These are phyloP conservation scores for Seiridium unicorne DNA, from an alignment of 2,329 filamentous ascomycete species.

Conservation along the genomic window DNA sequence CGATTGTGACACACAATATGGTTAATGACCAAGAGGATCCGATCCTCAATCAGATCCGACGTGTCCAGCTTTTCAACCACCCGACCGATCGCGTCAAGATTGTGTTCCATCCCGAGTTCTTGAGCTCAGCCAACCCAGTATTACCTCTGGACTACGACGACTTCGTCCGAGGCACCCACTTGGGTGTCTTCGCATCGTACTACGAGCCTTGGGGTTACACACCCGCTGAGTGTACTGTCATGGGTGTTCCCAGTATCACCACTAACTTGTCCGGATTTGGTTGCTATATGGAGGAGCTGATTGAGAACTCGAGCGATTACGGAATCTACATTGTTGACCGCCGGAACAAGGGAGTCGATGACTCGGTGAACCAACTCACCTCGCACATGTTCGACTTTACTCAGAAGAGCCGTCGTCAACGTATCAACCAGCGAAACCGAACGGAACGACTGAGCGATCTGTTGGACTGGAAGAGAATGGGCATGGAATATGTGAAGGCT, in stretches of 20 bases:
- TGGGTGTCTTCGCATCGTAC: conserved; percentile 95
- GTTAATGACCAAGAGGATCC: conserved; percentile 90
- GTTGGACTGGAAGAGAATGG: conserved; percentile 99
- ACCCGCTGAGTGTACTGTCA: conserved; percentile 95
- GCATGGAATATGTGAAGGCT: conserved; percentile 98
- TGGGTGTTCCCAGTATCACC: conserved; percentile 98
- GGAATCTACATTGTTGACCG: conserved; percentile 99
- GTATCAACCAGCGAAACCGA: conserved; percentile 97
- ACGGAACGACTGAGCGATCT: conserved; percentile 94
- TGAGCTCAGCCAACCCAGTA: conserved; percentile 93
- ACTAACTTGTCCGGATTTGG: conserved; percentile 97
- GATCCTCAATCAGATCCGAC: conserved; percentile 90
- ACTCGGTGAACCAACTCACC: conserved; percentile 93
- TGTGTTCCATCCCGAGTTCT: conserved; percentile 96
- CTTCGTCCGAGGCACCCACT: conserved; percentile 93
- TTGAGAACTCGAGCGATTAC: conserved; percentile 96
- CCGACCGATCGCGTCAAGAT: conserved; percentile 94
- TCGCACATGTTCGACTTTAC: conserved; percentile 93
- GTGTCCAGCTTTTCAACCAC: conserved; percentile 96
- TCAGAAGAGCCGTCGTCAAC: conserved; percentile 88
- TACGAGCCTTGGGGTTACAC: conserved; percentile 99
- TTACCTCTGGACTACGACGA: conserved; percentile 96
- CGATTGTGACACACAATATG: conserved; percentile 99
- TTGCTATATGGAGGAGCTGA: conserved; percentile 99
- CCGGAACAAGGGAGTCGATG: conserved; percentile 90